A percentile compares a stretch with the other conserved stretches of the same genome.
These are phyloP conservation scores for Globisporangium apiculatum DNA, from an alignment of 352 stramenopile genomes.

Conservation along the genomic window DNA sequence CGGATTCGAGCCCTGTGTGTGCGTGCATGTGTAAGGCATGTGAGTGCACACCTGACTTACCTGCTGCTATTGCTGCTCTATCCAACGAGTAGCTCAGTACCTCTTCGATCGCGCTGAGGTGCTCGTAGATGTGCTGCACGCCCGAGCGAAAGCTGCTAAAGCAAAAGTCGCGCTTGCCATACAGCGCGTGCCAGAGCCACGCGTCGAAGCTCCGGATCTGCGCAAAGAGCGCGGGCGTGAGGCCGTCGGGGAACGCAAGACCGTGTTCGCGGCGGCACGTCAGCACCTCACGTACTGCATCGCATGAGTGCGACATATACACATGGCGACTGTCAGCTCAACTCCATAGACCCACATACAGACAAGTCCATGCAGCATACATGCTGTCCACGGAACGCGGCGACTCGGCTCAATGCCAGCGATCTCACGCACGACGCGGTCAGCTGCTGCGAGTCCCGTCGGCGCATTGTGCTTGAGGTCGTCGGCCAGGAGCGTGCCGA, in stretches of 20 bases:
- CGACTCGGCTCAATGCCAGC: constrained; percentile 29
- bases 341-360: background rate
- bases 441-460: constrained; percentile 24
- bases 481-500: constrained; percentile 39
- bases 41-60: background rate
- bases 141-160: constrained; percentile 47
- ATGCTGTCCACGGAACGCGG: constrained; percentile 55
- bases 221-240: constrained; percentile 49
- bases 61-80: too few relatives aligned
- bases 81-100: constrained; percentile 8
- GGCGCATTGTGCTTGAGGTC: constrained; percentile 47
- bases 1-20: constrained; percentile 6
- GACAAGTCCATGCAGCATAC: constrained; percentile 57
- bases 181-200: constrained; percentile 71
- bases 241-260: constrained; percentile 40
- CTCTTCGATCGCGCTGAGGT: constrained; percentile 34
- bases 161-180: constrained; percentile 63
- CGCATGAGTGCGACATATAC: background rate
- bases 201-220: constrained; percentile 60
- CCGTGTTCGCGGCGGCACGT: constrained; percentile 57
- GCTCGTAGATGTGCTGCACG: constrained; percentile 46
- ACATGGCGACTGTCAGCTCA: background rate
- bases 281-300: constrained; percentile 65
- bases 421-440: constrained; percentile 34
- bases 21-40: background rate